Base-by-base conservation (phyloP, 2,329 filamentous ascomycete species). In the Fusarium beomiforme region DNA sequence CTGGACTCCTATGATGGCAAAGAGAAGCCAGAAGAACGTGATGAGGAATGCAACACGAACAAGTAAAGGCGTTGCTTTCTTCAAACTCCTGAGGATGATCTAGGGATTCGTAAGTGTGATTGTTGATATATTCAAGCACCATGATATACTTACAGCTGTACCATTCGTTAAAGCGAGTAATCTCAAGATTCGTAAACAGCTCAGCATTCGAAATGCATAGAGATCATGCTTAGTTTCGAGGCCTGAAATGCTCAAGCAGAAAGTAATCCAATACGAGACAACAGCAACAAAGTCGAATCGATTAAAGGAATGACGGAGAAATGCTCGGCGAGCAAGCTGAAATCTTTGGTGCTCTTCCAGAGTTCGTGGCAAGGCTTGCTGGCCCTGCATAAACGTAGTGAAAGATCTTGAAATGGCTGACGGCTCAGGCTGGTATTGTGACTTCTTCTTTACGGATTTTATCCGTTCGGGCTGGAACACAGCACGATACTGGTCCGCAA, bases 11-110 rank as follows among this genome's bases (percentile, higher is more conserved):
- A 99, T 91, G 69, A 99, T 98, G 39, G 94, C 96, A 82, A 99
- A 99, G 14, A 98, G 84, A 43, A 99, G 87, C 96, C 96, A 99
- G 82, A 99, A 99, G 82, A 99, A 99, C 17, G 93, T 89, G 72
- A 99, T 94, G 24, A 99, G 85, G 78, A 99, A 98, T 3, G 93
- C 95, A 34, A 99, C 95, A 69, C 97, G 94, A 29, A 98, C 89
- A 26, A 99, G 89, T 37, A 97, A 85, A 4, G 97, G 96, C 0
- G 95, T 94, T 3, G 96, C 95, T 79, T 97, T 97, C 79, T 99
- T 99, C 67, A 99, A 81, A 87, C 95, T 98, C 79, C 94, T 89
- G 46, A 99, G 84, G 76, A 99, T 99, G 63, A 98, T 95, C 89
- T 94, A 75, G 8, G 50, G 29, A 43, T 34, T 44, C 37, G 58